phyloP scores from a whole-genome alignment of 2,329 filamentous ascomycete species.

The Fusarium nelsonii region DNA sequence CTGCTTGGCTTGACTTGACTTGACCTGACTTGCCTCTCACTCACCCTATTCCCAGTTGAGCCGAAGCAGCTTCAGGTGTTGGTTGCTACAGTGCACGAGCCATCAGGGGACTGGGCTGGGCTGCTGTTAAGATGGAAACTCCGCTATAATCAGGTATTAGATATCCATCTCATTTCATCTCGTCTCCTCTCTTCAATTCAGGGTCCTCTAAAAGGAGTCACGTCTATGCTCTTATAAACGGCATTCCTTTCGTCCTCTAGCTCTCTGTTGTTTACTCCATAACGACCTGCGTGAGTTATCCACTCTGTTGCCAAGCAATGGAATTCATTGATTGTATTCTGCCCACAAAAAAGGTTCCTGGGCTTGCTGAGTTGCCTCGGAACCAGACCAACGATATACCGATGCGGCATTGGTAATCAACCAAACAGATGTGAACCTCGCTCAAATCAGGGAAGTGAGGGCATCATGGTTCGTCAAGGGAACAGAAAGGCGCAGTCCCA shows the following conservation, averaged over 20 bases:
- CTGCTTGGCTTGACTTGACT: neutral
- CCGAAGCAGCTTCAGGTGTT: conserved; percentile 23
- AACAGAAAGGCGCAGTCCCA: neutral
- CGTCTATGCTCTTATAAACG: neutral
- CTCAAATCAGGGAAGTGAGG: conserved; percentile 21
- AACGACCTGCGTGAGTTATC: neutral
- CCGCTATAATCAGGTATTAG: conserved; percentile 4
- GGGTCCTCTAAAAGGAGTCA: neutral
- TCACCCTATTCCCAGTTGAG: conserved; percentile 39
- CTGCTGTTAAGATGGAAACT: neutral
- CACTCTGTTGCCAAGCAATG: conserved; percentile 6
- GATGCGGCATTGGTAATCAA: conserved; percentile 32
- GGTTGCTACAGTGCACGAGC: conserved; percentile 40
- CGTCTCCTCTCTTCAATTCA: neutral
- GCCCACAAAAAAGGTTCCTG: conserved; percentile 22
- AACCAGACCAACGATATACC: conserved; percentile 13
- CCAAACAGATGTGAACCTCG: neutral
- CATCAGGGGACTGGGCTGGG: conserved; percentile 15
- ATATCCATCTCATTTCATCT: neutral
- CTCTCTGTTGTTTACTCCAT: neutral
- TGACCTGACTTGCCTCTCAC: neutral
- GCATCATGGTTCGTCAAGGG: conserved; percentile 8
- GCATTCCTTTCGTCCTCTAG: neutral
- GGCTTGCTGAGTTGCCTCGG: neutral
- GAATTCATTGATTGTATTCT: neutral